phyloP scores from a whole-genome alignment of 2,329 filamentous ascomycete genomes.

The Arthrobotrys conoides region DNA sequence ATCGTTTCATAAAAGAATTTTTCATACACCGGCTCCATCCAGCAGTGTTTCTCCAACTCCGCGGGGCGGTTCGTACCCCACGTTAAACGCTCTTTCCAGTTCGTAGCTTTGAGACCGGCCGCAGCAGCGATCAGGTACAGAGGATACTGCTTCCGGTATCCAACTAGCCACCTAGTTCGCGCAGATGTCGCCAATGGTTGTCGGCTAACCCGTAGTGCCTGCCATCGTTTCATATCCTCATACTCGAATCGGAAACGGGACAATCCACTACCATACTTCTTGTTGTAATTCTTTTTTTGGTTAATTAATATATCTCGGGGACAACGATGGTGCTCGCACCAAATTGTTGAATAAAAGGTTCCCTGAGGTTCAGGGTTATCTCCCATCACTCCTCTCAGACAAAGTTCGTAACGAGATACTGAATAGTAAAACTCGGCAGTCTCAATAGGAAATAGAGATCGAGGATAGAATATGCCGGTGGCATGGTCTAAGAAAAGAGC shows the following conservation, averaged over 20 bases:
- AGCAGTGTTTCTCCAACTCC: conserved; percentile 27
- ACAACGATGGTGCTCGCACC: conserved; percentile 52
- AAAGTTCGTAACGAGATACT: neutral
- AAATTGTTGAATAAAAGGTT: conserved; percentile 38
- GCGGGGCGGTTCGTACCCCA: conserved; percentile 1
- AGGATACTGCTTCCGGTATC: conserved; percentile 31
- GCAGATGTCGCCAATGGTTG: neutral
- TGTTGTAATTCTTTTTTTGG: neutral
- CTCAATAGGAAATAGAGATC: conserved; percentile 19
- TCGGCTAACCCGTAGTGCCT: neutral
- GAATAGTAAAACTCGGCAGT: conserved; percentile 32
- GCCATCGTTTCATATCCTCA: conserved; percentile 28
- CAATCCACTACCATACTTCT: conserved; percentile 5
- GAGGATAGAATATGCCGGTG: conserved; percentile 36
- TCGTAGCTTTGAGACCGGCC: conserved; percentile 14
- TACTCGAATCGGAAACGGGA: conserved; percentile 15
- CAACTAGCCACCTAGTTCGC: conserved; percentile 25
- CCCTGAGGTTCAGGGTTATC: conserved; percentile 7
- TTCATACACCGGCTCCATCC: conserved; percentile 40
- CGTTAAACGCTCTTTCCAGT: neutral
- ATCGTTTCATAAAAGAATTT: conserved; percentile 37
- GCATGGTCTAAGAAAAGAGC: conserved; percentile 42
- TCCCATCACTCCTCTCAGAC: neutral
- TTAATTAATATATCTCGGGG: conserved; percentile 36
- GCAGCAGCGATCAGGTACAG: conserved; percentile 31